Percentiles rank a stretch among this genome's conserved stretches.
Evolutionary conservation across 2,329 filamentous ascomycete genomes (phyloP).

Genomic region (Alternaria ventricosa): DNA sequence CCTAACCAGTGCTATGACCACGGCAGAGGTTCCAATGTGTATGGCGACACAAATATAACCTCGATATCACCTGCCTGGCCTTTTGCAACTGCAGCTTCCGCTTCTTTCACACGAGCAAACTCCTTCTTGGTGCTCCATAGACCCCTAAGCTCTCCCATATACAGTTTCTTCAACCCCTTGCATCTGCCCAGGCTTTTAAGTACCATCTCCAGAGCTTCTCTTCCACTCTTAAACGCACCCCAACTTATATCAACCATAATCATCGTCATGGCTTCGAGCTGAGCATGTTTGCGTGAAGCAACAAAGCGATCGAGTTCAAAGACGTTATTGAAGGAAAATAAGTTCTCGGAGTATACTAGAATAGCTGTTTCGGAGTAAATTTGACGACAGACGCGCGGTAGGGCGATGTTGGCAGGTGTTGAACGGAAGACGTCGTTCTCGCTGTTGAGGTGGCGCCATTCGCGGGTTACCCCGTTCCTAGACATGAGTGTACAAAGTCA

Average conservation of each 20-base stretch:
- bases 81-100: neutral
- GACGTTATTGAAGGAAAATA: neutral
- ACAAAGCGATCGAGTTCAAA: too few relatives aligned
- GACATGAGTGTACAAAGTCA: neutral
- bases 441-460: neutral
- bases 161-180: neutral
- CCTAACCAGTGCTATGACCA: neutral
- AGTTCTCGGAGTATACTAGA: neutral
- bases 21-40: neutral
- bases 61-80: neutral
- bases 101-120: neutral
- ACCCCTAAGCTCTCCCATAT: neutral
- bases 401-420: neutral
- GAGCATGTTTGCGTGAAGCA: neutral
- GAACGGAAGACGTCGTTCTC: neutral
- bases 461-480: neutral
- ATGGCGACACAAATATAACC: neutral
- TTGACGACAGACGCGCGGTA: neutral
- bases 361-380: neutral
- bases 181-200: neutral
- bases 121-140: neutral
- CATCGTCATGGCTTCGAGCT: neutral
- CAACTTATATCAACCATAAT: neutral
- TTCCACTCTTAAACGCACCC: neutral
- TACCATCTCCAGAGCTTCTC: neutral